A percentile compares a stretch with the other conserved stretches of the same genome.
phyloP scores from a whole-genome alignment of 2,329 filamentous ascomycete species.

The Cordyceps tenuipes region DNA sequence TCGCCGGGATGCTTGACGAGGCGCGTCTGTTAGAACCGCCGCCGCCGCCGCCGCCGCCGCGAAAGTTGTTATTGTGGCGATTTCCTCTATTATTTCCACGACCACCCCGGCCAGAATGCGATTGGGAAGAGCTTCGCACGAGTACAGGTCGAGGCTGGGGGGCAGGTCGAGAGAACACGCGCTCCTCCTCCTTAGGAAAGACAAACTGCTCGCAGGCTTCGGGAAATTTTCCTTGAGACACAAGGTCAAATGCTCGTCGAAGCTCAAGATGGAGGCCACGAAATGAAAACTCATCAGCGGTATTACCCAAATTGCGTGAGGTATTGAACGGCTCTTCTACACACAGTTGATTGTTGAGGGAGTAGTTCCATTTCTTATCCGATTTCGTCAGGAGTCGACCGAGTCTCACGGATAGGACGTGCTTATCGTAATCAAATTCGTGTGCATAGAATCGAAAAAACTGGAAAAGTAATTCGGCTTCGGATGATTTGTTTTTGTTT shows the following conservation, averaged over 20 bases:
- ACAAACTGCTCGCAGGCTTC: conserved; percentile 83
- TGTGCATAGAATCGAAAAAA: conserved; percentile 95
- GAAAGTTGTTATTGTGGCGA: conserved; percentile 37
- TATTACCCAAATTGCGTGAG: conserved; percentile 84
- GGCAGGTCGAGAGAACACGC: conserved; percentile 49
- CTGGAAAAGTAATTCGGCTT: conserved; percentile 82
- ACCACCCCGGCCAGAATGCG: conserved; percentile 40
- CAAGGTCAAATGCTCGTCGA: conserved; percentile 74
- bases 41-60: conserved; percentile 27
- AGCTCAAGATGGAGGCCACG: conserved; percentile 84
- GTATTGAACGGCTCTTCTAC: conserved; percentile 96
- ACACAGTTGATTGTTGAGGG: conserved; percentile 75
- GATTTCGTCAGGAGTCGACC: conserved; percentile 71
- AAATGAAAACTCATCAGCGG: conserved; percentile 91
- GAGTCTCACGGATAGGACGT: conserved; percentile 75
- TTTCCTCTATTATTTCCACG: conserved; percentile 42
- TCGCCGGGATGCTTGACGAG: conserved; percentile 39
- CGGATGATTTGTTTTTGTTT: conserved; percentile 66
- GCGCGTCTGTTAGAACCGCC: conserved; percentile 41
- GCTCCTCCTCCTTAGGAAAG: conserved; percentile 75
- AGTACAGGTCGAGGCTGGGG: conserved; percentile 47
- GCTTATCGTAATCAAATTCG: conserved; percentile 81
- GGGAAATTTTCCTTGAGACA: conserved; percentile 69
- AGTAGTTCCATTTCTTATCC: conserved; percentile 81
- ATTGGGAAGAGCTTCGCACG: conserved; percentile 53